Base-by-base conservation (phyloP, 2,329 filamentous ascomycete species). In the Nemania bipapillata region DNA sequence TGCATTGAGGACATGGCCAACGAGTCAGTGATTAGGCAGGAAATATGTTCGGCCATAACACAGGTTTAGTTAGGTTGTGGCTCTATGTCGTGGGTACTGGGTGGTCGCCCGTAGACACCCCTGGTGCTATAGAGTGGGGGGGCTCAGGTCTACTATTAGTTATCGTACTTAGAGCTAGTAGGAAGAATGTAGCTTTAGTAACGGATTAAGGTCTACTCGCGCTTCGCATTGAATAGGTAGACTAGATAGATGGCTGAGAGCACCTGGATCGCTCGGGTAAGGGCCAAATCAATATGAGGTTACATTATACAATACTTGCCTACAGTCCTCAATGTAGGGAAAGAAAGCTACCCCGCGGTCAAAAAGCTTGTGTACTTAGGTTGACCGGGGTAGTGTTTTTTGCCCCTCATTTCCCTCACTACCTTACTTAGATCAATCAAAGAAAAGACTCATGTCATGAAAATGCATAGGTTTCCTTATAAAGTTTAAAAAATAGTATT, bases 1-100 rank as follows among this genome's bases (percentile, higher is more conserved):
- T 63, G 63, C 1, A 35, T 73, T 8, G 68, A 66, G 35, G 68
- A 69, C 15, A 68, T 72, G 62, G 35, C 68, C 6, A 53, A 12
- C 8, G 63, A 69, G 20, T 66, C 66, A 0, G 17, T 71, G 24
- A 35, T 72, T n/a, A 42, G 56, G 11, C 62, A 63, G 8, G 56
- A 65, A 3, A 42, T 72, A 12, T 68, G 71, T 17, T 61, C 62
- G 4, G 63, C 58, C n/a, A 17, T 71, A n/a, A 37, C 53, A 22
- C 24, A 58, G 15, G 17, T 30, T 9, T 59, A 56, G 11, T 9
- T 59, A 56, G 11, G 9, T 30, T 32, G 22, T 24, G 17, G 35
- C 32, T 17, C 30, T 20, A 24, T 7, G 7, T 22, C 4, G 20
- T 53, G 3, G 50, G 5, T 20, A 37, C 4, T 7, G 11, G 26